Evolutionary conservation across 345 rosid species (phyloP), one percentile per base, ranked within the genome.

Genomic region (Erucastrum elatum): DNA sequence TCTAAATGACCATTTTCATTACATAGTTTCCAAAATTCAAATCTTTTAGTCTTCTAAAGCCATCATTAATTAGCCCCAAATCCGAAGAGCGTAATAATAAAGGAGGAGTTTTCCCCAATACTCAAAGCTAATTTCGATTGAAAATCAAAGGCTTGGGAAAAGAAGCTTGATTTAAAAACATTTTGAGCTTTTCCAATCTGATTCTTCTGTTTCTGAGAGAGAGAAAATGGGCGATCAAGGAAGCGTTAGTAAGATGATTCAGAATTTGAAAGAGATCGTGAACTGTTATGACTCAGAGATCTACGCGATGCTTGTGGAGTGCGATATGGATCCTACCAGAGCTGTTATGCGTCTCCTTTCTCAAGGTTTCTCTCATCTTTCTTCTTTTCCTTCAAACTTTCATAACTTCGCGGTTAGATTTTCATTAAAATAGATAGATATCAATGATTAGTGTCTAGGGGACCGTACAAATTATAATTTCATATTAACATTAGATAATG

Each of bases 261-360:
- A 87, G 91, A 84, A 87, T 84, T 82, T 95, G 84, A 93, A 89
- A 77, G 99, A 93, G 88, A 90, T 95, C 80, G 94, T 95, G 17
- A 89, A 85, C 90, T 88, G 87, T 73, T 79, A 97, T 3, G 98
- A 95, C 13, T 63, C 74, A 59, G 99, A 95, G 97, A 91, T 95
- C 92, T 93, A 95, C 64, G 83, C 90, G 35, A 90, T 84, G 82
- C 98, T 95, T 63, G 87, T 88, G 77, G 98, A 95, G 65, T 95
- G 98, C 82, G 82, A 87, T 82, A 91, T 91, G 98, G 92, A 95
- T 93, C 98, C 90, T 72, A 84, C 91, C 82, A 94, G 93, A 79
- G 83, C 99, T 33, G 95, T 91, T 74, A 90, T 75, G 80, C 96
- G 97, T 79, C 96, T 93, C 17, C 93, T 95, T 73, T 34, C 87